Percentiles rank a stretch among this genome's conserved stretches.
phyloP scores from a whole-genome alignment of 495 filamentous ascomycete genomes.

The Neurospora sublineolata region DNA sequence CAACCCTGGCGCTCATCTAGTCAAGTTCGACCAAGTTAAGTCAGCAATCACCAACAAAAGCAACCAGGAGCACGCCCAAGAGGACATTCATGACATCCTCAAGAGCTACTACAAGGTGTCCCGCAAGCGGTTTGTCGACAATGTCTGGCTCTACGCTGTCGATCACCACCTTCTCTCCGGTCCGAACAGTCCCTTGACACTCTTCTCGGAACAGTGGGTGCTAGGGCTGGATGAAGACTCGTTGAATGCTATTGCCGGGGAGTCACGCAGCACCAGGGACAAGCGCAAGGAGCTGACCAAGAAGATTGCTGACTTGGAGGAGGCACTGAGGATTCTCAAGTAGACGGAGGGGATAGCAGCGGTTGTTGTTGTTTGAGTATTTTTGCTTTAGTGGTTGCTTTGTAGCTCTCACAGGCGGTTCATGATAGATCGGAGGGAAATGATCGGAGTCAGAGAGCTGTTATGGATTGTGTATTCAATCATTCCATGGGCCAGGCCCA shows the following conservation, averaged over 20 bases:
- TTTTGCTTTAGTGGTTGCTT: too few relatives aligned
- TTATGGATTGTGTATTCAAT: too few relatives aligned
- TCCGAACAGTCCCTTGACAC: constrained; percentile 19
- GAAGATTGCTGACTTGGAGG: constrained; percentile 19
- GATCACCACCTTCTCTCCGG: constrained; percentile 24
- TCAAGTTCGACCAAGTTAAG: constrained; percentile 2
- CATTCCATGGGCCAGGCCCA: too few relatives aligned
- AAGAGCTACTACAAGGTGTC: constrained; percentile 51
- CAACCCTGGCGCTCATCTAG: background rate
- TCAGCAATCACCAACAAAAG: constrained; percentile 23
- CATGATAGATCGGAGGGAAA: too few relatives aligned
- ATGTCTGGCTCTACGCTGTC: constrained; percentile 31
- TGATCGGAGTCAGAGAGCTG: too few relatives aligned
- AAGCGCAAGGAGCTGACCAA: constrained; percentile 12
- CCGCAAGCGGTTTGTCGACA: constrained; percentile 46
- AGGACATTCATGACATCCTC: constrained; percentile 48
- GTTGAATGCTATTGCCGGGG: constrained; percentile 25
- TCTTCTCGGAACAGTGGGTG: constrained; percentile 25
- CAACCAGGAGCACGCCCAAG: constrained; percentile 35
- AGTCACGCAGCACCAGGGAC: constrained; percentile 15
- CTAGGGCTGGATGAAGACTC: constrained; percentile 18
- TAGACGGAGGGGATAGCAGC: background rate
- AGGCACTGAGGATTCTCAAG: constrained; percentile 18
- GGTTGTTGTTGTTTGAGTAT: background rate
- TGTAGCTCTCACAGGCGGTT: too few relatives aligned